These are phyloP conservation scores for Leccinum olivaceopallidum DNA, from an alignment of 768 basidiomycete genomes.

Conservation along the genomic window DNA sequence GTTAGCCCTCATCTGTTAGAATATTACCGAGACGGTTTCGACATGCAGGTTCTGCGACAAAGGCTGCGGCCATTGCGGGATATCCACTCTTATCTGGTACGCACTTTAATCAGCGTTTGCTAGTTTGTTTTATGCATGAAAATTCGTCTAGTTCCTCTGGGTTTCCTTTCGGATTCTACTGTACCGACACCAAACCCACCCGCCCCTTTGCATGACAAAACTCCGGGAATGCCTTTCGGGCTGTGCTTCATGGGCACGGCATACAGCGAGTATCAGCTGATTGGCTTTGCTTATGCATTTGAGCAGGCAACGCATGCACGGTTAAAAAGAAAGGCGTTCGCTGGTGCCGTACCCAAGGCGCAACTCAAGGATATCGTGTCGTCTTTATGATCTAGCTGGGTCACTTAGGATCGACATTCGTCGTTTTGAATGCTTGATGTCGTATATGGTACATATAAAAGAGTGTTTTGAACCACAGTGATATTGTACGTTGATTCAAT, in stretches of 20 bases:
- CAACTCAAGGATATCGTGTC: slow-evolving; percentile 40
- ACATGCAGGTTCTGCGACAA: slow-evolving; percentile 27
- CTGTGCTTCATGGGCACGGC: slow-evolving; percentile 46
- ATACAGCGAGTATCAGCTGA: slow-evolving; percentile 44
- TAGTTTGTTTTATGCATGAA: slow-evolving; percentile 24
- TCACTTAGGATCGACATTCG: neutral
- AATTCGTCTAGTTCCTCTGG: slow-evolving; percentile 40
- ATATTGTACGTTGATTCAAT: no score
- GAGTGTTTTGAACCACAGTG: neutral
- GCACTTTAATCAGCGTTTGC: neutral
- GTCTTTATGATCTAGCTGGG: neutral
- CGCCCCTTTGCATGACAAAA: slow-evolving; percentile 36
- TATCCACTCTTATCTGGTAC: slow-evolving; percentile 38
- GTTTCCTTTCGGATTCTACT: slow-evolving; percentile 37
- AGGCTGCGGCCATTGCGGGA: slow-evolving; percentile 36
- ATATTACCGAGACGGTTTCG: neutral
- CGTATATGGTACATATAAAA: neutral
- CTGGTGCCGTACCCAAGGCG: slow-evolving; percentile 56
- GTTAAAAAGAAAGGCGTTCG: slow-evolving; percentile 46
- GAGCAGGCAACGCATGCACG: slow-evolving; percentile 59
- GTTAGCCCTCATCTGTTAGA: neutral
- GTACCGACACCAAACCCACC: slow-evolving; percentile 28
- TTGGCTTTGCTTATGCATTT: slow-evolving; percentile 47
- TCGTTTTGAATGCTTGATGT: neutral
- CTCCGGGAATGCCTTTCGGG: slow-evolving; percentile 44